Evolutionary conservation across 306 rosid genomes (phyloP), one percentile per base, ranked within the genome.

Genomic region (Myrica gale): DNA sequence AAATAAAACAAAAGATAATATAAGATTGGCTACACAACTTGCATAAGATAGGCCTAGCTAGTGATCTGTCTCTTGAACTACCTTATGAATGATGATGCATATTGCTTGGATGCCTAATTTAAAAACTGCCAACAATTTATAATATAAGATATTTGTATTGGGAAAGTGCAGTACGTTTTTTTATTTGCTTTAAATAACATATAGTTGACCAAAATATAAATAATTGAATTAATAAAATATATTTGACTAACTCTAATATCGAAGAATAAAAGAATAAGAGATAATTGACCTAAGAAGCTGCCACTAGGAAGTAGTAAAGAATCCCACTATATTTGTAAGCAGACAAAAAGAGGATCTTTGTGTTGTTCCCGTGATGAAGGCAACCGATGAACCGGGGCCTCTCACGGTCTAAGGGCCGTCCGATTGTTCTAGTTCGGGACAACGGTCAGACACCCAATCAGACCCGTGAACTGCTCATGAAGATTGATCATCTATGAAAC

Each of bases 191-290:
- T 71, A 43, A 53, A 51, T 44, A 63, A 43, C 13, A 71, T 55
- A 76, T 46, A 19, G 23, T 44, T 42, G 39, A 68, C 37, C 50
- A 17, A 11, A 11, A 48, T 73, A 53, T 13, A 71, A 32, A 26
- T 10, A 67, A 26, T 56, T 58, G 3, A n/a, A 5, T 1, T 13
- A 72, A 61, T 69, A 76, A 43, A 80, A 55, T 73, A 76, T 10
- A 74, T 79, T 85, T 85, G 88, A 85, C 89, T 47, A 45, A 69
- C 69, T 71, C 74, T 23, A 66, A 5, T 58, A 39, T 57, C 72
- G 3, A 77, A 4, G 80, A 39, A 72, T 65, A 71, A 76, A 81
- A 41, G 4, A 83, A 72, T 21, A 10, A 20, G 4, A 41, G 41
- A 73, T 23, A 41, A 43, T 85, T 88, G 86, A 81, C 83, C 82